Evolutionary conservation across 371 early-diverging fungal genomes (phyloP).

Genomic region (Mitosporidium daphniae): DNA sequence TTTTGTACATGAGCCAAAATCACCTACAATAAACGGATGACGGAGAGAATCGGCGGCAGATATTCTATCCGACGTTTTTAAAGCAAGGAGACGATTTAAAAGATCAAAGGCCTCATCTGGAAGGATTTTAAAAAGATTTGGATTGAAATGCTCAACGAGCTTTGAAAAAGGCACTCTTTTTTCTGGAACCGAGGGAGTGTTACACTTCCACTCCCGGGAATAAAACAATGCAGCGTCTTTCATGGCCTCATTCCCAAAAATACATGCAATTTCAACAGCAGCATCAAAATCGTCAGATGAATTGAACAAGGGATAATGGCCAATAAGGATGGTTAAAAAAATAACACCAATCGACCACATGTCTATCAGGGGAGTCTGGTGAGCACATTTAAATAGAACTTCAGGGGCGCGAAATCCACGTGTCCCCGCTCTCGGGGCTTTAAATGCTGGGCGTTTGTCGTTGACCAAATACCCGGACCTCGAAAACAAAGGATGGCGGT

Average conservation of each 20-base stretch:
- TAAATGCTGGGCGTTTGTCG: conserved; percentile 18
- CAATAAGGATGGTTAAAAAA: conserved; percentile 32
- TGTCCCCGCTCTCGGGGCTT: conserved; percentile 83
- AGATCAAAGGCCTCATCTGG: conserved; percentile 7
- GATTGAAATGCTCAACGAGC: conserved; percentile 5
- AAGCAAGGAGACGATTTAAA: conserved; percentile 8
- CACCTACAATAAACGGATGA: conserved; percentile 8
- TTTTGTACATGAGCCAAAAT: conserved; percentile 1
- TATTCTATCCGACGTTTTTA: conserved; percentile 6
- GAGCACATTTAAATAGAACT: conserved; percentile 36
- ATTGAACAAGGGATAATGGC: conserved; percentile 66
- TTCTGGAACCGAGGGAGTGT: conserved; percentile 7
- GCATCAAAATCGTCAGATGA: conserved; percentile 52
- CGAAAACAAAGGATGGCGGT: too few species aligned
- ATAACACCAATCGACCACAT: conserved; percentile 85
- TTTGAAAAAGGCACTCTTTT: conserved; percentile 8
- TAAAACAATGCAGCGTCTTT: conserved; percentile 11
- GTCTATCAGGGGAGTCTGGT: conserved; percentile 53
- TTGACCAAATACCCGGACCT: conserved; percentile 10
- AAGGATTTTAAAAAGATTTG: conserved; percentile 1
- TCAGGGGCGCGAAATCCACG: conserved; percentile 90
- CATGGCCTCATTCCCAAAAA: conserved; percentile 53
- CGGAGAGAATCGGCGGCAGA: conserved; percentile 9
- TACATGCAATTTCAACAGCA: conserved; percentile 39
- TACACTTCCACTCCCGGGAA: conserved; percentile 9